A percentile compares a stretch with the other conserved stretches of the same genome.
Conservation (phyloP, 2,329 filamentous ascomycete genomes). For the Rasamsonia emersonii region DNA sequence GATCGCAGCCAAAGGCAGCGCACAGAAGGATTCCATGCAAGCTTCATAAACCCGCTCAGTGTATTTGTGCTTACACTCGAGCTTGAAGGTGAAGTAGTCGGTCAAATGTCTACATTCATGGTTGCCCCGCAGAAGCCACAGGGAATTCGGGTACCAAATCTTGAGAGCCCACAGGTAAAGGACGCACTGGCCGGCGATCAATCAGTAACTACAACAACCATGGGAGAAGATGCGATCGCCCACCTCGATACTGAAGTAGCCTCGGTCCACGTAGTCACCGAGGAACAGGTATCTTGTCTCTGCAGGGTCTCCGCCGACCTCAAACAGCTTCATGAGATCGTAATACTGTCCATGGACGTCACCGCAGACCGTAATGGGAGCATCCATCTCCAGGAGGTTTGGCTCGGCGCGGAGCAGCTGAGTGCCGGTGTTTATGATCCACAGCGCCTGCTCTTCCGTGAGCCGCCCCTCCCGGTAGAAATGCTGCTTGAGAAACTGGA, state of each 20-base stretch:
- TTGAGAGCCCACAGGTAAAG: slow-evolving; percentile 96
- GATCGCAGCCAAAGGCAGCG: slow-evolving; percentile 82
- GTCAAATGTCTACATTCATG: slow-evolving; percentile 98
- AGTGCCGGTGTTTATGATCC: slow-evolving; percentile 82
- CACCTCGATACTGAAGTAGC: slow-evolving; percentile 96
- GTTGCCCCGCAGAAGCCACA: slow-evolving; percentile 95
- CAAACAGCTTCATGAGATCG: slow-evolving; percentile 98
- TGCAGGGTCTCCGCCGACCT: slow-evolving; percentile 91
- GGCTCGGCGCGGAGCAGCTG: slow-evolving; percentile 83
- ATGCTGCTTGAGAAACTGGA: slow-evolving; percentile 93
- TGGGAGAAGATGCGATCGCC: slow-evolving; percentile 8
- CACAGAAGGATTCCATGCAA: slow-evolving; percentile 97
- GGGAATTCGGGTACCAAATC: slow-evolving; percentile 96
- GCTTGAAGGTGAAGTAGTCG: slow-evolving; percentile 99
- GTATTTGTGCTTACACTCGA: slow-evolving; percentile 99
- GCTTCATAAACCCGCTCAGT: slow-evolving; percentile 93
- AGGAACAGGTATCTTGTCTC: slow-evolving; percentile 96
- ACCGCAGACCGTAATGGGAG: slow-evolving; percentile 95
- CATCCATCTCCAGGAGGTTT: slow-evolving; percentile 98
- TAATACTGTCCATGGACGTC: slow-evolving; percentile 99
- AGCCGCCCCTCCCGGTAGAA: slow-evolving; percentile 96
- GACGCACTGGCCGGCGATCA: slow-evolving; percentile 56
- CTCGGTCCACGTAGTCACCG: slow-evolving; percentile 95
- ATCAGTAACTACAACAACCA: slow-evolving; percentile 10
- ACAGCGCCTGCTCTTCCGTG: slow-evolving; percentile 94